Evolutionary conservation across 1,284 basidiomycete genomes (phyloP).

Genomic region (Mycosarcoma maydis): DNA sequence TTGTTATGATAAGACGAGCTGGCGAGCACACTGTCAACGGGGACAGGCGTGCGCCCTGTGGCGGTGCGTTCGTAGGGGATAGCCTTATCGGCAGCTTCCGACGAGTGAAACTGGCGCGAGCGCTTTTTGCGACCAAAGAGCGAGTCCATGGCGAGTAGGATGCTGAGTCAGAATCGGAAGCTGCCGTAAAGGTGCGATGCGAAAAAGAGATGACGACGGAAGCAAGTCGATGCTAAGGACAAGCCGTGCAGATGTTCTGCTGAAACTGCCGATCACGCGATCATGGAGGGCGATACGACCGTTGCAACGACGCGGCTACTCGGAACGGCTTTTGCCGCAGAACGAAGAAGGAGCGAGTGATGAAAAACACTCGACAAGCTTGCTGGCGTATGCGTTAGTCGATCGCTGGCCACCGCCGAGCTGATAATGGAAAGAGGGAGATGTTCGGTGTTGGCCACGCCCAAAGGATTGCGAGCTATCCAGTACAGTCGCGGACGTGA

Average conservation of each 20-base stretch:
- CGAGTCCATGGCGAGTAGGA: constrained; percentile 31
- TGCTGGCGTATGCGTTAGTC: no score
- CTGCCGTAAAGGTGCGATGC: not conserved
- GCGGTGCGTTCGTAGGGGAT: constrained; percentile 53
- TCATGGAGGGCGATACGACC: constrained; percentile 13
- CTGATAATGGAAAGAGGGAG: no score
- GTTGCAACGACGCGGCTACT: not conserved
- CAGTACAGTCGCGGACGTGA: no score
- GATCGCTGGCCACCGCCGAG: no score
- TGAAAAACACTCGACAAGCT: no score
- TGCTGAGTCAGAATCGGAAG: not conserved
- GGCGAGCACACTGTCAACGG: constrained; percentile 24
- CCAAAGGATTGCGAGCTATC: no score
- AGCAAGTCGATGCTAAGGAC: not conserved
- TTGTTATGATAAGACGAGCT: constrained; percentile 15
- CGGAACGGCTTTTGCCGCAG: no score
- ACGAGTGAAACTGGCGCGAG: constrained; percentile 46
- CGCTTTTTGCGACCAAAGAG: constrained; percentile 55
- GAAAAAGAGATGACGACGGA: constrained; percentile 1
- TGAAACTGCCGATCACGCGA: not conserved
- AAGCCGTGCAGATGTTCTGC: constrained; percentile 6
- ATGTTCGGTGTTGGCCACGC: no score
- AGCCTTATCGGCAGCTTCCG: constrained; percentile 50
- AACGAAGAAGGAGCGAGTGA: no score
- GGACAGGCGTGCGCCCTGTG: constrained; percentile 35